Evolutionary conservation across 345 rosid species (phyloP).

Genomic region (Erodium maritimum): DNA sequence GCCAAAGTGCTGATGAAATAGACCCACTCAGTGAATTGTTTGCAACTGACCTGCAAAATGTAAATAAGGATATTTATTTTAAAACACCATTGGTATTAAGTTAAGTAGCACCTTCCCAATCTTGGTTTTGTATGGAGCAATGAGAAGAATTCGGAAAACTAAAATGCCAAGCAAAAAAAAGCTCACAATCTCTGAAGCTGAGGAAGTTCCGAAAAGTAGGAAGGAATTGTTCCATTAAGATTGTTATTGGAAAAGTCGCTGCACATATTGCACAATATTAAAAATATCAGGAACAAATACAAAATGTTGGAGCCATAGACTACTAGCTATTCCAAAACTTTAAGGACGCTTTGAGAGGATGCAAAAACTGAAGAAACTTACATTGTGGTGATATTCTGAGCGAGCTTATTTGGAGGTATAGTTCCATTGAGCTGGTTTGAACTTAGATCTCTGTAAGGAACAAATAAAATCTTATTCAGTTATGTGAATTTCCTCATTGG

Average conservation of each 20-base stretch:
- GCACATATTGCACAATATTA: slow-evolving; percentile 7
- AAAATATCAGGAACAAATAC: neutral
- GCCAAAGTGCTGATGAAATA: slow-evolving; percentile 59
- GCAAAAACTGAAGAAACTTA: slow-evolving; percentile 25
- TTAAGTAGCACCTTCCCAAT: neutral
- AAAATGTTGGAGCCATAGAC: neutral
- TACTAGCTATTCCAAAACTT: neutral
- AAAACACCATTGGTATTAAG: neutral
- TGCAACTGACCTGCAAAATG: slow-evolving; percentile 60
- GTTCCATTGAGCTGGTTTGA: slow-evolving; percentile 63
- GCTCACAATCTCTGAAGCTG: slow-evolving; percentile 45
- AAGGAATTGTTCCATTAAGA: slow-evolving; percentile 45
- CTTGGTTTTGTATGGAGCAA: neutral
- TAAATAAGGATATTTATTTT: slow-evolving; percentile 3
- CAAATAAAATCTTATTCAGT: neutral
- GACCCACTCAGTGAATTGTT: slow-evolving; percentile 69
- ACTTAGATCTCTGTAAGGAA: slow-evolving; percentile 68
- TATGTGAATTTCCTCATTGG: neutral
- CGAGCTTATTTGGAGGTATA: slow-evolving; percentile 53
- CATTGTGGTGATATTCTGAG: slow-evolving; percentile 76
- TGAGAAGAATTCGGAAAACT: neutral
- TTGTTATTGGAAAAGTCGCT: slow-evolving; percentile 43
- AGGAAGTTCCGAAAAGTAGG: slow-evolving; percentile 40
- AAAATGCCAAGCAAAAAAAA: neutral
- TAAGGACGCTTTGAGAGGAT: neutral